phyloP scores from a whole-genome alignment of 768 basidiomycete species.

The Collybia nuda region DNA sequence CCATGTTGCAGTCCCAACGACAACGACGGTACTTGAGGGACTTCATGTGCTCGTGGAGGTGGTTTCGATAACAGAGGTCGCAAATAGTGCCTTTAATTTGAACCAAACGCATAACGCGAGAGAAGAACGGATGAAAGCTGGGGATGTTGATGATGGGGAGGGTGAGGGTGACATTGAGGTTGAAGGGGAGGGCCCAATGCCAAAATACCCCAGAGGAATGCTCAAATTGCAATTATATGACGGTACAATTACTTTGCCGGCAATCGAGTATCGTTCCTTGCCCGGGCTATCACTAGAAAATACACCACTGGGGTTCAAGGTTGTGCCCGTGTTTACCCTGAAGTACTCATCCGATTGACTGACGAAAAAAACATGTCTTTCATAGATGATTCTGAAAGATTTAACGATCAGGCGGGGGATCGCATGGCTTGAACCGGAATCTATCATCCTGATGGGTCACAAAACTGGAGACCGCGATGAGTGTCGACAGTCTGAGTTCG shows the following conservation, averaged over 20 bases:
- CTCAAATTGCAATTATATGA: conserved; percentile 76
- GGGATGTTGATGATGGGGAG: conserved; percentile 36
- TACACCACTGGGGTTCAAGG: conserved; percentile 85
- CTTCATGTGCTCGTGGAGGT: conserved; percentile 75
- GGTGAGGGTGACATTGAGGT: conserved; percentile 57
- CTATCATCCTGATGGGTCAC: conserved; percentile 59
- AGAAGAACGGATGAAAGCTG: conserved; percentile 63
- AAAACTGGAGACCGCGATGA: conserved; percentile 64
- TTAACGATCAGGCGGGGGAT: conserved; percentile 68
- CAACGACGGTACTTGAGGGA: conserved; percentile 30
- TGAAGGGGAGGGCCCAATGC: conserved; percentile 73
- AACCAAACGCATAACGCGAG: conserved; percentile 66
- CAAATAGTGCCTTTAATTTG: conserved; percentile 78
- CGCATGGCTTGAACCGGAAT: conserved; percentile 74
- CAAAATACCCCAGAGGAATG: conserved; percentile 81
- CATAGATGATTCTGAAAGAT: conserved; percentile 68
- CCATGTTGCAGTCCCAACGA: conserved; percentile 34
- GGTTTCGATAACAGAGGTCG: conserved; percentile 77
- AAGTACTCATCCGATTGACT: too few species aligned
- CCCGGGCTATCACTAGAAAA: conserved; percentile 67
- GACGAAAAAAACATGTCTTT: neutral
- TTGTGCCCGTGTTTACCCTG: conserved; percentile 23
- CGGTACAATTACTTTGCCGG: conserved; percentile 65
- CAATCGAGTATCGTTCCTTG: conserved; percentile 76
- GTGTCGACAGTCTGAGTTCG: conserved; percentile 58